Evolutionary conservation across 176 grass and related monocot species (phyloP), one percentile per base, ranked within the genome.

Genomic region (Thalia dealbata): DNA sequence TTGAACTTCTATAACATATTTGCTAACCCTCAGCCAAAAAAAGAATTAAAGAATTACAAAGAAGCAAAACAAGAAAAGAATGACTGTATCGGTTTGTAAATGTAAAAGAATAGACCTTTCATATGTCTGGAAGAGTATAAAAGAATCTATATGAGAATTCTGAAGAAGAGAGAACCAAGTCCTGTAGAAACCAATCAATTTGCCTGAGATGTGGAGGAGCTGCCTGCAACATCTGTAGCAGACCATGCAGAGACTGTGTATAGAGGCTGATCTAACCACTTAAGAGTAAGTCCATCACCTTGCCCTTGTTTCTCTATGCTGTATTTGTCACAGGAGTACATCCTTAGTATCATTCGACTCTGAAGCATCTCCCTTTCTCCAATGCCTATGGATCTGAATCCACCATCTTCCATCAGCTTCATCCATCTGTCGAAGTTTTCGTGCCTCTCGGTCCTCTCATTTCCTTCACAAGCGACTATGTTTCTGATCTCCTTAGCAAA

Each of bases 201-300:
- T 38, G 65, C 50, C 7, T 73, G 84, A 75, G 82, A 60, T 30
- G 86, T 75, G 77, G 83, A 80, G 64, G 83, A 84, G 50, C 79
- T 88, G 32, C 81, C 84, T 52, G 77, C 82, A 62, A 56, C 71
- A 42, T 95, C 85, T 73, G 10, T 46, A 61, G 70, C 82, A 50
- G 79, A 52, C 91, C 91, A 96, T 50, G 91, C 87, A 22, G 91
- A 86, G 29, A 97, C 87, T 27, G 95, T 97, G 78, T 93, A 97
- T n/a, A 97, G 72, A 42, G 85, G 54, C 73, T 83, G 85, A 24
- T 88, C 81, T 23, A 80, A 14, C 95, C 95, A 97, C 50, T 61
- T 79, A 46, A 97, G 90, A 80, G 85, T 97, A 48, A 97, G 82
- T 24, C 83, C 95, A 74, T 91, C 87, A 19, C 84, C 78, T 61